phyloP scores from a whole-genome alignment of 1,284 basidiomycete genomes.

The Takashimella koratensis region DNA sequence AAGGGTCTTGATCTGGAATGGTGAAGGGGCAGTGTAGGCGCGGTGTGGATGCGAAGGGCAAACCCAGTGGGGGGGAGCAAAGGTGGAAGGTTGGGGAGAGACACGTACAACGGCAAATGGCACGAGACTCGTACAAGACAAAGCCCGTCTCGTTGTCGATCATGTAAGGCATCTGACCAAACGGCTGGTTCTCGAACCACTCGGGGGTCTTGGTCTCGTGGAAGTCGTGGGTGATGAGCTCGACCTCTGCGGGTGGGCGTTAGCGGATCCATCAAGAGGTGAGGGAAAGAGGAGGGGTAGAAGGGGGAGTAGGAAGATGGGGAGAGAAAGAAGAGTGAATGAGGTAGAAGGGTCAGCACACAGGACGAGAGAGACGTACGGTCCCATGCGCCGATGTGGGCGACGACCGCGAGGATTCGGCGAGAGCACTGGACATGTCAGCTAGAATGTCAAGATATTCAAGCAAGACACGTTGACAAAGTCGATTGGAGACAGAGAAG shows the following conservation, averaged over 20 bases:
- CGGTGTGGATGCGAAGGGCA: neutral
- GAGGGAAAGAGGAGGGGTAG: neutral
- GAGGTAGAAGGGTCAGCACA: too few relatives aligned
- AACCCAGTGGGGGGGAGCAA: neutral
- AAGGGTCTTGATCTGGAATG: constrained; percentile 22
- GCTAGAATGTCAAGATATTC: too few relatives aligned
- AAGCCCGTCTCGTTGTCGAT: constrained; percentile 40
- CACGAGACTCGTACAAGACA: constrained; percentile 54
- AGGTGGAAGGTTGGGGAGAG: constrained; percentile 43
- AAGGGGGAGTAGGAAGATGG: too few relatives aligned
- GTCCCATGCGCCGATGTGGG: constrained; percentile 11
- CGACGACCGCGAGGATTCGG: constrained; percentile 18
- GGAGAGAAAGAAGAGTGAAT: too few relatives aligned
- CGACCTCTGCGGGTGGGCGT: constrained; percentile 18
- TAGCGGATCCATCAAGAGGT: neutral
- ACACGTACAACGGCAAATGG: constrained; percentile 53
- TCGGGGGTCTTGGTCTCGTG: constrained; percentile 54
- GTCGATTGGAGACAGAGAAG: neutral
- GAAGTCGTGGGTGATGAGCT: constrained; percentile 22
- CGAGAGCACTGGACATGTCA: constrained; percentile 19
- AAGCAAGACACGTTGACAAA: too few relatives aligned
- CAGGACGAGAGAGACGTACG: neutral
- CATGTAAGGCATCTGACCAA: constrained; percentile 64
- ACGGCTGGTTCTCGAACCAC: constrained; percentile 58
- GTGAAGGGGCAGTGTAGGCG: neutral